Evolutionary conservation across 495 filamentous ascomycete genomes (phyloP).

Genomic region (Cryomyces minteri): DNA sequence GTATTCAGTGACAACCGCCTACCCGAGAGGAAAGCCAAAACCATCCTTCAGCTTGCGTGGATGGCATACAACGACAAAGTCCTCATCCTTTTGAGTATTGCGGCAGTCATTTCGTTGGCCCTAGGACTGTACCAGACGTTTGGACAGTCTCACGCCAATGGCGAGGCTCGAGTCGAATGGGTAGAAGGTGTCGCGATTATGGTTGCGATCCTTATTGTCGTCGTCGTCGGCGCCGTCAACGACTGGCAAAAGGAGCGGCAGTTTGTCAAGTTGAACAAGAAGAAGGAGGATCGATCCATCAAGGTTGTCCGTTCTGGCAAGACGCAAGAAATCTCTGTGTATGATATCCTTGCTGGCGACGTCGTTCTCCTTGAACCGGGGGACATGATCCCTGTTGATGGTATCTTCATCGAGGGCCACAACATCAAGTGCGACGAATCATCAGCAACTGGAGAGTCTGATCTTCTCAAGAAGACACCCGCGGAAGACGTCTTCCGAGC

Average conservation of each 20-base stretch:
- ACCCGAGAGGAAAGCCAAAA: constrained; percentile 53
- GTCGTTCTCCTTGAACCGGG: constrained; percentile 74
- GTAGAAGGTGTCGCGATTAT: constrained; percentile 30
- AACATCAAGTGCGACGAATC: constrained; percentile 50
- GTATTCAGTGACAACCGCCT: constrained; percentile 53
- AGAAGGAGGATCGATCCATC: constrained; percentile 36
- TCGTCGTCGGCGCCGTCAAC: constrained; percentile 25
- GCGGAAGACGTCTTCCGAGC: constrained; percentile 63
- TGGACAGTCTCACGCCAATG: constrained; percentile 14
- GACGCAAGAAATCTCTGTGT: constrained; percentile 56
- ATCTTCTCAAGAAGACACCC: constrained; percentile 43
- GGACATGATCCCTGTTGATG: constrained; percentile 44
- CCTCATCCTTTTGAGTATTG: constrained; percentile 56
- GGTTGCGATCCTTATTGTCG: constrained; percentile 25
- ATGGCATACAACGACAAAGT: constrained; percentile 75
- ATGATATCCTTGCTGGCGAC: constrained; percentile 71
- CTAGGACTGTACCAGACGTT: constrained; percentile 57
- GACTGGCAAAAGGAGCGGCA: constrained; percentile 28
- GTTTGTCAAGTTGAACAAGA: constrained; percentile 27
- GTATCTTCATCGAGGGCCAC: constrained; percentile 23
- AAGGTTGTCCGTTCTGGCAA: constrained; percentile 64
- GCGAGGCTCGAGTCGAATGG: constrained; percentile 22
- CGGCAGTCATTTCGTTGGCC: constrained; percentile 67
- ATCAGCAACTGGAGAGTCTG: constrained; percentile 50
- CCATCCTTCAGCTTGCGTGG: constrained; percentile 57